Evolutionary conservation across 257 asterid genomes (phyloP).

Genomic region (Solanum rostratum): DNA sequence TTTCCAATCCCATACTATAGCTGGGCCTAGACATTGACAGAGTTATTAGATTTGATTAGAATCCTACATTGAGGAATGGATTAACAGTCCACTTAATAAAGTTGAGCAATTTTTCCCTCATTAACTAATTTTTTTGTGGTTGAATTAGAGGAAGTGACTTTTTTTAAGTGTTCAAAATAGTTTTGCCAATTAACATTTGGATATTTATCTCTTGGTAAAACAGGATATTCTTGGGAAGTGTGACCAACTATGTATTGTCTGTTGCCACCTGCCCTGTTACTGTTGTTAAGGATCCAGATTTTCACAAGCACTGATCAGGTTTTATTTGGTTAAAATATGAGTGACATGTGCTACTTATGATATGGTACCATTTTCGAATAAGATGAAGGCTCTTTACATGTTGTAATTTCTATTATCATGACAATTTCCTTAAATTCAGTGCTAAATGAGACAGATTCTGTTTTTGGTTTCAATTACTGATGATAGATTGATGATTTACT

Average conservation of each 20-base stretch:
- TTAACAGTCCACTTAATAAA: too few relatives aligned
- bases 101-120: too few relatives aligned
- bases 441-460: background rate
- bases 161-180: too few relatives aligned
- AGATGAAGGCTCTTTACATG: background rate
- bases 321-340: background rate
- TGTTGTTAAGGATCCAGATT: constrained; percentile 58
- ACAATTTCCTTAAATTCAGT: background rate
- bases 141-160: too few relatives aligned
- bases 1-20: too few relatives aligned
- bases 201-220: background rate
- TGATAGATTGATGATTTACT: too few relatives aligned
- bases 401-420: background rate
- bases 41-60: too few relatives aligned
- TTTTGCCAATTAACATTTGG: background rate
- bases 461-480: background rate
- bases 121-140: too few relatives aligned
- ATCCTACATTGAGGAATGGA: too few relatives aligned
- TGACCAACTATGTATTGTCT: constrained; percentile 48
- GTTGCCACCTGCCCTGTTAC: constrained; percentile 66
- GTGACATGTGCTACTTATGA: background rate
- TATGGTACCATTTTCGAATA: background rate
- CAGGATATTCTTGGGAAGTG: constrained; percentile 80
- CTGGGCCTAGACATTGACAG: too few relatives aligned
- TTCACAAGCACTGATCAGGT: constrained; percentile 29